Evolutionary conservation across 371 early-diverging fungal species (phyloP), one percentile per base, ranked within the genome.

Genomic region (Mucor irregularis): DNA sequence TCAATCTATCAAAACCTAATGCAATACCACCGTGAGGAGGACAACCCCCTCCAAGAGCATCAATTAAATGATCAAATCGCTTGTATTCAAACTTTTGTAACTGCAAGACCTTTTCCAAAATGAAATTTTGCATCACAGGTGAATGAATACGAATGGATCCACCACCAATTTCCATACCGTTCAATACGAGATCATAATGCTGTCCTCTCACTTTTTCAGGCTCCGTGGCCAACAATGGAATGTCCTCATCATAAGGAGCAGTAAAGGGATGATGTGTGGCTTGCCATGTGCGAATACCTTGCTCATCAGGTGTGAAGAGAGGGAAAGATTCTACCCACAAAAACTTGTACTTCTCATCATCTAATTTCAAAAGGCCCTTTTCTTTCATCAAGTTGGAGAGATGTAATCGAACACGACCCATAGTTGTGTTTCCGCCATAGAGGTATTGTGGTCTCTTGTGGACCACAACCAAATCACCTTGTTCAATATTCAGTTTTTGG

Each of bases 221-320:
- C 6, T 84, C 65, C 4, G 68, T 77, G 9, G 69, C 68, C 3
- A 95, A 64, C 14, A 89, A 58, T 1, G 79, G 71, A 5, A 89
- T 68, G 61, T 92, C 90, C 22, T 86, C 77, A 4, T 79, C 72
- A 11, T 75, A 74, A 0, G 94, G 95, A 1, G 95, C 91, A 4
- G 96, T 96, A 63, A 96, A 96, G 1, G 96, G 96, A 64, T 96
- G 94, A 62, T 96, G 96, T 0, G 92, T 93, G 2, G 94, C 78
- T 34, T 81, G 73, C 57, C 86, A 81, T 21, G 62, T 71, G 13
- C 67, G 69, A 2, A 67, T 51, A 6, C 71, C 74, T 38, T 75
- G 68, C 25, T 77, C 84, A 25, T 83, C 82, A 0, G 87, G 88
- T 4, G 91, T 87, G 49, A 96, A 92, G 25, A 96, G 69, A 0